Conservation (phyloP, 1,139 yeast species). For the Yamadazyma buinensis region DNA sequence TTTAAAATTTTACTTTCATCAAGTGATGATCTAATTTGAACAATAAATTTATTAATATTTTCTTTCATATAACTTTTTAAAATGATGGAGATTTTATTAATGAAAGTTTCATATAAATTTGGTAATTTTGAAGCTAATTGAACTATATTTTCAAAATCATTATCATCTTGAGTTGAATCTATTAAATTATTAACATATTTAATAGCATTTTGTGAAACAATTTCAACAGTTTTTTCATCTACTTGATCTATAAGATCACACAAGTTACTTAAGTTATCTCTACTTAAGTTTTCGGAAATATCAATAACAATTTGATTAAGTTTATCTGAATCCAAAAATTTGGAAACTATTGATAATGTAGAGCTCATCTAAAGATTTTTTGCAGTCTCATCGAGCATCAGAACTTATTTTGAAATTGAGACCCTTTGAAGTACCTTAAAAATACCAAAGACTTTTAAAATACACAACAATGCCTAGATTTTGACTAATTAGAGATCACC, state of each 20-base stretch:
- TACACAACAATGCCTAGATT: too few relatives aligned
- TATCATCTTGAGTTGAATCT: constrained; percentile 6
- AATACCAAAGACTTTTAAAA: too few relatives aligned
- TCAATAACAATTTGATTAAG: constrained; percentile 23
- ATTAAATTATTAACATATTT: constrained; percentile 15
- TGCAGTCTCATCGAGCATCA: constrained; percentile 4
- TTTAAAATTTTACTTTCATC: constrained; percentile 1
- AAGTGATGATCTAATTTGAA: constrained; percentile 13
- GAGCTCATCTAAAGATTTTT: constrained; percentile 6
- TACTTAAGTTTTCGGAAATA: constrained; percentile 17
- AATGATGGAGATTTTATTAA: constrained; percentile 12
- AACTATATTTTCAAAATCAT: constrained; percentile 14
- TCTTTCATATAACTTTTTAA: constrained; percentile 14
- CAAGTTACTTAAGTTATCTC: constrained; percentile 18
- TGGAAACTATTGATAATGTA: constrained; percentile 24
- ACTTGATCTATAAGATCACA: constrained; percentile 33
- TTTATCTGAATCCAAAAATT: constrained; percentile 25
- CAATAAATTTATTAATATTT: constrained; percentile 20
- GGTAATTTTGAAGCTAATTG: constrained; percentile 18
- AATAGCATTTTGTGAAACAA: constrained; percentile 20
- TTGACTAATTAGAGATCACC: too few relatives aligned
- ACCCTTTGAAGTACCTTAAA: too few relatives aligned
- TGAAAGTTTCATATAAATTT: constrained; percentile 15
- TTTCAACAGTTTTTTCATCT: constrained; percentile 17
- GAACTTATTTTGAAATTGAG: too few relatives aligned